Evolutionary conservation across 352 stramenopile species (phyloP).

Genomic region (Phytophthora kernoviae): DNA sequence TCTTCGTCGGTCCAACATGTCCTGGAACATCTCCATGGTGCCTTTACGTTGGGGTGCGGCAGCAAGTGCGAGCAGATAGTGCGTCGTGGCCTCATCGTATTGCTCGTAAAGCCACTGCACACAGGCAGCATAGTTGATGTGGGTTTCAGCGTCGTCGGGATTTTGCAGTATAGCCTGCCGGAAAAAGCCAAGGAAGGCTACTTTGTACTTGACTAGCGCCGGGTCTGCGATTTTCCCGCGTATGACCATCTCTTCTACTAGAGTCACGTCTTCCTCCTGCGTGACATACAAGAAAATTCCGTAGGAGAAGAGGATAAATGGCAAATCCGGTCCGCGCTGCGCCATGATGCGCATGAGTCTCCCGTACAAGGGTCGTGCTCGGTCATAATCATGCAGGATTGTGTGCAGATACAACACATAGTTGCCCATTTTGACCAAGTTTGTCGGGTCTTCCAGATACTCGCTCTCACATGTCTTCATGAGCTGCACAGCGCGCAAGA

Average conservation of each 20-base stretch:
- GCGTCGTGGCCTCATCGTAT: constrained; percentile 58
- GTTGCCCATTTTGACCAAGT: constrained; percentile 80
- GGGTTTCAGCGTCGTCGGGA: constrained; percentile 57
- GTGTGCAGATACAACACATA: constrained; percentile 84
- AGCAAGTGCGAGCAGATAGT: constrained; percentile 75
- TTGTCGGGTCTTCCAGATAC: constrained; percentile 78
- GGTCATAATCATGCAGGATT: constrained; percentile 80
- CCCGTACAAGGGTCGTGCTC: constrained; percentile 69
- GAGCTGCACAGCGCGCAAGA: constrained; percentile 66
- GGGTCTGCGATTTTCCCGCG: constrained; percentile 63
- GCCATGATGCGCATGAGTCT: constrained; percentile 79
- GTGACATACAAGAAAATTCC: constrained; percentile 76
- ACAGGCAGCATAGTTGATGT: constrained; percentile 83
- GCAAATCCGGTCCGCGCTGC: constrained; percentile 68
- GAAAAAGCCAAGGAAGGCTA: constrained; percentile 83
- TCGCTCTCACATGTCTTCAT: constrained; percentile 75
- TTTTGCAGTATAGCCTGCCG: constrained; percentile 72
- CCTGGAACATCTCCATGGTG: constrained; percentile 76
- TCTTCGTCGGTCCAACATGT: constrained; percentile 65
- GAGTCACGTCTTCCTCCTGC: constrained; percentile 62
- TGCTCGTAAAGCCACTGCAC: constrained; percentile 75
- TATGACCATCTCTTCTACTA: constrained; percentile 73
- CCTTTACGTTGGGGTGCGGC: constrained; percentile 65
- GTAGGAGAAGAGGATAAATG: constrained; percentile 85
- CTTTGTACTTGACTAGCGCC: constrained; percentile 69